Percentiles rank a stretch among this genome's conserved stretches.
Evolutionary conservation across 1,284 basidiomycete species (phyloP).

Genomic region (Puccinia novopanici): DNA sequence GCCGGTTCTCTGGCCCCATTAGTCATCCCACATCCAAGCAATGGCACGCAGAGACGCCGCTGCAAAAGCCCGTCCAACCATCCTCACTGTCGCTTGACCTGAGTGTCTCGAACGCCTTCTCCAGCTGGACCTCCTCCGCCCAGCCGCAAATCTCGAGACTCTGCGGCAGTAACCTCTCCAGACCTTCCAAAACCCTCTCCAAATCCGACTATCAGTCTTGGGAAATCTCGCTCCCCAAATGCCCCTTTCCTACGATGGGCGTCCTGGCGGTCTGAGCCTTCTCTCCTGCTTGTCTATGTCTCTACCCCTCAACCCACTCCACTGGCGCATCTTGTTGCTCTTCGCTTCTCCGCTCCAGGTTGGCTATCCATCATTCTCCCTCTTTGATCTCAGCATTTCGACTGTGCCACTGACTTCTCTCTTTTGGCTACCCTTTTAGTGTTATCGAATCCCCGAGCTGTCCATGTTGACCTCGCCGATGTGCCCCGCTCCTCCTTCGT

Average conservation of each 20-base stretch:
- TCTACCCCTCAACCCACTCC: no score
- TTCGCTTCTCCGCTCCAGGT: neutral
- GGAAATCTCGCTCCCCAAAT: slow-evolving; percentile 48
- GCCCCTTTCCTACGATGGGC: slow-evolving; percentile 19
- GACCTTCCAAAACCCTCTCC: neutral
- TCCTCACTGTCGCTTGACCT: neutral
- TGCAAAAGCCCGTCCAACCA: neutral
- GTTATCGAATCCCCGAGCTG: no score
- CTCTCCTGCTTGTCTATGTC: no score
- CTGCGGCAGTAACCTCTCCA: neutral
- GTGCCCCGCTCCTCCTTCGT: no score
- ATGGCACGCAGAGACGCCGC: neutral
- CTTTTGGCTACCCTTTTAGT: no score
- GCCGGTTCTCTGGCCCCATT: slow-evolving; percentile 11
- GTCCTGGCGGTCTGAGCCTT: neutral
- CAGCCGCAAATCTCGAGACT: slow-evolving; percentile 33
- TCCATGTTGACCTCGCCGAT: no score
- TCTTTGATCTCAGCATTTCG: no score
- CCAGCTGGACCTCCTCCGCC: slow-evolving; percentile 2
- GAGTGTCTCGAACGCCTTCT: neutral
- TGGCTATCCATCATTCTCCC: no score
- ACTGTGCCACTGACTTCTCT: no score
- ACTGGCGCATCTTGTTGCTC: no score
- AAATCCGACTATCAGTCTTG: slow-evolving; percentile 38
- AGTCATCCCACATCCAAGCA: neutral